Percentiles rank a stretch among this genome's conserved stretches.
Conservation (phyloP, 2,329 filamentous ascomycete genomes). For the Blastomyces silverae region DNA sequence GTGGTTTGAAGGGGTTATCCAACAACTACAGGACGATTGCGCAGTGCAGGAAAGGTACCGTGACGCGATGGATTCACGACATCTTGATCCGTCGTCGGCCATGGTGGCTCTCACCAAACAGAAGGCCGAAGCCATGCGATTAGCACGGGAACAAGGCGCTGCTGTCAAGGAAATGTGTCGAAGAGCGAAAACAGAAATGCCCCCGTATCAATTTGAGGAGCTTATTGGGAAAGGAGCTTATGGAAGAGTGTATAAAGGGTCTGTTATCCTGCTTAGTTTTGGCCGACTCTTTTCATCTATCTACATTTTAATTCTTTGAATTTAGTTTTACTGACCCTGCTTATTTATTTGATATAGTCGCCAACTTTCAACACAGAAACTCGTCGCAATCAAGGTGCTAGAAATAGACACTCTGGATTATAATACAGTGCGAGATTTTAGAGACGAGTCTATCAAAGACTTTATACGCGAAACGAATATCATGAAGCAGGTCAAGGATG, state of each 20-base stretch:
- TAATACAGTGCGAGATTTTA: constrained; percentile 40
- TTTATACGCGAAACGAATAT: constrained; percentile 59
- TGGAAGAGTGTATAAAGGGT: constrained; percentile 48
- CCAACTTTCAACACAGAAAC: constrained; percentile 34
- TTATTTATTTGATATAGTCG: constrained; percentile 23
- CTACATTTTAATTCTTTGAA: not conserved
- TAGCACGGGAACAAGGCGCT: constrained; percentile 42
- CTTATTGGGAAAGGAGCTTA: constrained; percentile 48
- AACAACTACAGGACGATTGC: constrained; percentile 10
- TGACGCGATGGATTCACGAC: constrained; percentile 27
- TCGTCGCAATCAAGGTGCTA: constrained; percentile 49
- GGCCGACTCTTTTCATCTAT: not conserved
- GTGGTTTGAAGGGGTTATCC: not conserved
- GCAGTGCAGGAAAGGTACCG: constrained; percentile 11
- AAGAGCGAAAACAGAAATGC: constrained; percentile 39
- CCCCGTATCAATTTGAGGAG: constrained; percentile 46
- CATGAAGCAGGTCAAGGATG: constrained; percentile 56
- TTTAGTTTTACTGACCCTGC: constrained; percentile 14
- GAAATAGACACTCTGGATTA: constrained; percentile 47
- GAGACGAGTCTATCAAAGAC: constrained; percentile 46
- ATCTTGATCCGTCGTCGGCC: constrained; percentile 39
- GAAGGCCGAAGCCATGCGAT: constrained; percentile 43
- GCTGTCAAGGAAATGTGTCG: constrained; percentile 45
- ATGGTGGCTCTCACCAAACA: constrained; percentile 44
- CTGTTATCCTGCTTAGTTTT: constrained; percentile 17